Evolutionary conservation across 805 yeast species (phyloP), one percentile per base, ranked within the genome.

Genomic region (Wickerhamiella azyma): DNA sequence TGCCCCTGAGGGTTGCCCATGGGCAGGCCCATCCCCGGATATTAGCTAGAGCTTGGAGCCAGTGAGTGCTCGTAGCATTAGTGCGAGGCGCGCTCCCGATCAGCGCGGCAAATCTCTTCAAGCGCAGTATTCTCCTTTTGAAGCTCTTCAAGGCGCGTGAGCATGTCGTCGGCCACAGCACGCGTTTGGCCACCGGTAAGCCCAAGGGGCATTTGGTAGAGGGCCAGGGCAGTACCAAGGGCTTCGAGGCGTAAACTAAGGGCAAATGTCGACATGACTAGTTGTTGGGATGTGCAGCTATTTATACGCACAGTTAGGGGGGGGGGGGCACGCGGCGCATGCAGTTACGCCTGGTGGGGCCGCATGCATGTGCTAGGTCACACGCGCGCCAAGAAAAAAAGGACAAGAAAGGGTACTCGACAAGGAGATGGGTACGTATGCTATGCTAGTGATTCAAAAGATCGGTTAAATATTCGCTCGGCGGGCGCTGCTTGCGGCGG

Each of bases 171-270:
- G 26, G 35, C 39, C 13, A 36, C 9, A 9, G 28, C 36, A 7
- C 24, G 26, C 17, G 40, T 26, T 11, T 42, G 30, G 3, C 16
- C 17, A 13, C 45, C 45, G 7, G n/a, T 17, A 24, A 21, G 41
- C 33, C 26, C 29, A 9, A 13, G 10, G 3, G 29, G 28, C 24
- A 35, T 17, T 14, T 17, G 26, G 40, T 42, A 26, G 7, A 14
- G 16, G 9, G 36, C 40, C 18, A 42, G 26, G 3, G 40, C 45
- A 19, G 38, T 13, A n/a, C 36, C 39, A 26, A 42, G 28, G 13
- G 39, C 38, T 28, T 42, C 45, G 16, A 36, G 18, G 6, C 45
- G 39, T n/a, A 42, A 21, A 24, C 28, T 26, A n/a, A 42, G 30
- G 16, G 40, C 29, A 14, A 17, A 35, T 7, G 21, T 36, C 5